Conservation (phyloP, 108 stramenopile species). For the Pseudonitzschia pungens region DNA sequence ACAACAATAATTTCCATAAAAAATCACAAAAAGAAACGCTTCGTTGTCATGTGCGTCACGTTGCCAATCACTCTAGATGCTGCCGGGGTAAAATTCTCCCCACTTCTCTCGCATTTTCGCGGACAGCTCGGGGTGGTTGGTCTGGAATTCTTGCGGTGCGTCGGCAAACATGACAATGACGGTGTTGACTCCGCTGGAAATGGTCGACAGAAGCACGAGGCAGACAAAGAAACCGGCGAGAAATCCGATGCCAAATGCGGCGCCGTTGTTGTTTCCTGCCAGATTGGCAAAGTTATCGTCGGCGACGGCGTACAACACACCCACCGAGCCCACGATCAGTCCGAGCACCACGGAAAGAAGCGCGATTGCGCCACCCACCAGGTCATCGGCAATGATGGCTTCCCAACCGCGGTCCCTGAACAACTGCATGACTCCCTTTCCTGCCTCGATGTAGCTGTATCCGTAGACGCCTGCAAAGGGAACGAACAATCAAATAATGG, state of each 20-base stretch:
- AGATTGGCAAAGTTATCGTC: conserved; percentile 49
- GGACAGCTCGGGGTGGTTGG: conserved; percentile 81
- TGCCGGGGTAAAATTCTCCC: conserved; percentile 40
- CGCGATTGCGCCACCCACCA: conserved; percentile 65
- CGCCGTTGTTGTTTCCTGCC: conserved; percentile 24
- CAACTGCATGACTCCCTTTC: conserved; percentile 75
- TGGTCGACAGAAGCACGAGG: conserved; percentile 64
- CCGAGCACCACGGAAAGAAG: conserved; percentile 62
- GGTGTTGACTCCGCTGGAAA: conserved; percentile 83
- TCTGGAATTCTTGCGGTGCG: conserved; percentile 75
- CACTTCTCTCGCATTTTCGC: conserved; percentile 69
- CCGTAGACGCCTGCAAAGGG: conserved; percentile 76
- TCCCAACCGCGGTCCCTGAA: conserved; percentile 91
- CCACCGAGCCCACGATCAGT: conserved; percentile 56
- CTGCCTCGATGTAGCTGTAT: conserved; percentile 77
- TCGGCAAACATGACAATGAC: conserved; percentile 90
- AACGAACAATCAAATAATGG: neutral
- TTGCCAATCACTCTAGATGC: conserved; percentile 47
- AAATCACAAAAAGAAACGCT: too few species aligned
- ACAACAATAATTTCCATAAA: too few species aligned
- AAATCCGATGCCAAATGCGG: conserved; percentile 69
- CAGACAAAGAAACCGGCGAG: conserved; percentile 68
- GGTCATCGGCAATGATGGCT: conserved; percentile 89
- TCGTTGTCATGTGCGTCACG: too few species aligned
- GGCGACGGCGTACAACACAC: conserved; percentile 40